These are phyloP conservation scores for Lasiodiplodia gonubiensis DNA, from an alignment of 2,329 filamentous ascomycete genomes.

Conservation along the genomic window DNA sequence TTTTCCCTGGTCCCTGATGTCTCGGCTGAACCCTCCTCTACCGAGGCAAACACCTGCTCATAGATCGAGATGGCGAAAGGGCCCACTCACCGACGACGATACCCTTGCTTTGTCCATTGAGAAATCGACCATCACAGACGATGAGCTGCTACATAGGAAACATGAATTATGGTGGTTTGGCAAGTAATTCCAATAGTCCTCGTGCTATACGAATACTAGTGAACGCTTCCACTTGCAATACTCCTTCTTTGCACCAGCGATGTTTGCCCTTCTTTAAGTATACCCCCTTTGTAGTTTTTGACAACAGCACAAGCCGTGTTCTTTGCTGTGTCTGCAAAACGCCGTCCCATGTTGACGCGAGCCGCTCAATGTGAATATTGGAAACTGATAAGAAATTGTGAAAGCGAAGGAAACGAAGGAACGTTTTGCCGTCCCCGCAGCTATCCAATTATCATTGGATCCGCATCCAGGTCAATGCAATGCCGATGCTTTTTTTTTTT, in stretches of 20 bases:
- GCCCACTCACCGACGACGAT: not conserved
- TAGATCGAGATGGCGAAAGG: not conserved
- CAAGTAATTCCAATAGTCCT: not conserved
- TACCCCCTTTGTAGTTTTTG: not conserved
- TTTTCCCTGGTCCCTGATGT: not conserved
- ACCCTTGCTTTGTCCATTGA: not conserved
- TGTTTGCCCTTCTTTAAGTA: not conserved
- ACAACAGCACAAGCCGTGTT: not conserved
- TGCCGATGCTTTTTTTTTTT: not conserved
- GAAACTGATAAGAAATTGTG: not conserved
- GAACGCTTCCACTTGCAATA: not conserved
- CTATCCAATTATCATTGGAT: not conserved
- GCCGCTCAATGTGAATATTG: not conserved
- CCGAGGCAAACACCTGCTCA: too few relatives aligned
- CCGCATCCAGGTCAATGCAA: not conserved
- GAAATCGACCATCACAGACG: too few relatives aligned
- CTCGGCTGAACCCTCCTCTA: too few relatives aligned
- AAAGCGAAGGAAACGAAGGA: not conserved
- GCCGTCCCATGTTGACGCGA: not conserved
- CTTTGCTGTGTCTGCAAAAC: not conserved
- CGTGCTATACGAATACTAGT: not conserved
- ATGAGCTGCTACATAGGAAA: not conserved
- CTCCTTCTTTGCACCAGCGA: not conserved
- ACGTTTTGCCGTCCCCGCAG: not conserved
- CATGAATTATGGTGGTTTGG: not conserved